Percentiles rank a stretch among this genome's conserved stretches.
These are phyloP conservation scores for Melanogaster broomeanus DNA, from an alignment of 768 basidiomycete species.

Conservation along the genomic window DNA sequence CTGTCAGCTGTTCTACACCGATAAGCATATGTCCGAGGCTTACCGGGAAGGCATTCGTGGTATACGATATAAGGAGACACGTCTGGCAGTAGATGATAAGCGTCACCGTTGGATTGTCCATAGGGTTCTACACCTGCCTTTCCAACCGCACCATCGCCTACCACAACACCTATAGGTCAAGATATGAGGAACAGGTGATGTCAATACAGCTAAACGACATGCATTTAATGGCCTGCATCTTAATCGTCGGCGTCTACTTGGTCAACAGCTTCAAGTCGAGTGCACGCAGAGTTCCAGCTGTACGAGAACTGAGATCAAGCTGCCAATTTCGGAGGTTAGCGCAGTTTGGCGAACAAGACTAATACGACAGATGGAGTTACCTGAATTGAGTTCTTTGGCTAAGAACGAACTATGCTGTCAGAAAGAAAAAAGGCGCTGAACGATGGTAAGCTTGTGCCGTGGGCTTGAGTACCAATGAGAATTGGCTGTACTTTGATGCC, in stretches of 20 bases:
- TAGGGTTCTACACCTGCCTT: slow-evolving; percentile 60
- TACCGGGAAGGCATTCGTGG: slow-evolving; percentile 96
- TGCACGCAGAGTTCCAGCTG: slow-evolving; percentile 8
- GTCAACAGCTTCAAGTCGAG: slow-evolving; percentile 7
- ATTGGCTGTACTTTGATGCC: slow-evolving; percentile 26
- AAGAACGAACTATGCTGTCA: background rate
- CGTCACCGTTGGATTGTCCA: background rate
- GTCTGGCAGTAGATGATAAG: slow-evolving; percentile 56
- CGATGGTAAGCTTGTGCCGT: slow-evolving; percentile 5
- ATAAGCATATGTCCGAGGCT: slow-evolving; percentile 34
- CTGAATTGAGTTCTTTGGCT: background rate
- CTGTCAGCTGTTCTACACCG: slow-evolving; percentile 16
- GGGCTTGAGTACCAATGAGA: slow-evolving; percentile 11
- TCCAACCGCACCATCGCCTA: slow-evolving; percentile 98
- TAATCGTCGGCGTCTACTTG: slow-evolving; percentile 17
- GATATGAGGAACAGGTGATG: slow-evolving; percentile 32
- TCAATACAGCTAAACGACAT: slow-evolving; percentile 27
- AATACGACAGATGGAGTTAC: background rate
- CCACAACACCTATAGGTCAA: slow-evolving; percentile 80
- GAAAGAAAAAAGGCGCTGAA: slow-evolving; percentile 1
- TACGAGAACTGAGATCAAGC: slow-evolving; percentile 16
- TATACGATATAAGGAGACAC: slow-evolving; percentile 98
- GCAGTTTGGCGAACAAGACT: background rate
- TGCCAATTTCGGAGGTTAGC: slow-evolving; percentile 13
- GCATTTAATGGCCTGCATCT: slow-evolving; percentile 95